Percentiles rank a stretch among this genome's conserved stretches.
Evolutionary conservation across 2,329 filamentous ascomycete genomes (phyloP).

Genomic region (Cercospora sesami): DNA sequence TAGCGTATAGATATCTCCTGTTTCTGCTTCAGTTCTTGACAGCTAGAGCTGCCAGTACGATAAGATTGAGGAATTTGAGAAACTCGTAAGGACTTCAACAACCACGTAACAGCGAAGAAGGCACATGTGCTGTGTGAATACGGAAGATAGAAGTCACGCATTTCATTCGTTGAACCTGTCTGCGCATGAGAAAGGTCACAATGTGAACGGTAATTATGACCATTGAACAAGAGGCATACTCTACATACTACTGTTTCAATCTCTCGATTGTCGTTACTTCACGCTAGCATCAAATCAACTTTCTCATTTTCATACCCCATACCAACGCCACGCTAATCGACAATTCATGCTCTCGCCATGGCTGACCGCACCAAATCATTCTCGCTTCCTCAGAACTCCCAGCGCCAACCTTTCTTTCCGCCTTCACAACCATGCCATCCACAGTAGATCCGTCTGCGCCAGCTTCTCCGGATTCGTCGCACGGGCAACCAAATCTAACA

Average conservation of each 20-base stretch:
- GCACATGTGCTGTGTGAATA: background rate
- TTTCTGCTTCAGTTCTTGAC: background rate
- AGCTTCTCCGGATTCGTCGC: constrained; percentile 90
- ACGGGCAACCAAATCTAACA: constrained; percentile 89
- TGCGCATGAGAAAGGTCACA: background rate
- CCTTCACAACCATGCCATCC: constrained; percentile 88
- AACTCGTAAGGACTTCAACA: too few relatives aligned
- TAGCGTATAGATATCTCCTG: background rate
- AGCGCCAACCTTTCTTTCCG: background rate
- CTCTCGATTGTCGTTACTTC: background rate
- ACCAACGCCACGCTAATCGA: constrained; percentile 1
- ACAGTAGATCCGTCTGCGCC: constrained; percentile 84
- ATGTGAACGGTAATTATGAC: background rate
- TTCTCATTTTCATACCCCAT: background rate
- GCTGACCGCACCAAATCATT: background rate
- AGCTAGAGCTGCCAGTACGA: background rate
- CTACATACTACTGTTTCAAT: background rate
- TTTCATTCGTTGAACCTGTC: background rate
- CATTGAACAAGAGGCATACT: background rate
- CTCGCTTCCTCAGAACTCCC: background rate
- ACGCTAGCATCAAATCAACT: background rate
- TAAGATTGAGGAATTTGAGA: too few relatives aligned
- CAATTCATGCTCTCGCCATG: background rate
- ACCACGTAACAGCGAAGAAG: background rate
- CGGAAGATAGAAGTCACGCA: background rate